Percentiles rank a stretch among this genome's conserved stretches.
Evolutionary conservation across 2,329 filamentous ascomycete species (phyloP).

Genomic region (Cercospora sesami): DNA sequence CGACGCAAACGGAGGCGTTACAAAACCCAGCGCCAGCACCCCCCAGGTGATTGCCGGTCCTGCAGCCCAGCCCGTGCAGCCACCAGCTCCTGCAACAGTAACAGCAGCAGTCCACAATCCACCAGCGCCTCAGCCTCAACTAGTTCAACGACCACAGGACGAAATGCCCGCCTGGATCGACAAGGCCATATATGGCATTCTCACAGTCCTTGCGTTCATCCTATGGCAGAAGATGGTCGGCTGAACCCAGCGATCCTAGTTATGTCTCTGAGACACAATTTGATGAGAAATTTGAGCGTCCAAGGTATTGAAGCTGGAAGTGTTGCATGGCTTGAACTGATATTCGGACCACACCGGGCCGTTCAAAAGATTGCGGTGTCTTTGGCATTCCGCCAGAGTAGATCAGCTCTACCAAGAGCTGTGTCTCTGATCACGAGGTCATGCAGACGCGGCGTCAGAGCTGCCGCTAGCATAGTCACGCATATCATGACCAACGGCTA

Average conservation of each 20-base stretch:
- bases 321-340: background rate
- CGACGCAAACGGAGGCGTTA: conserved; percentile 12
- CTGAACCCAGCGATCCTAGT: background rate
- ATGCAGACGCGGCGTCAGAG: background rate
- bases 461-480: background rate
- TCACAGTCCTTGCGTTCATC: conserved; percentile 69
- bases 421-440: background rate
- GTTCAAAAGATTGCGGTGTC: background rate
- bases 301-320: background rate
- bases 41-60: conserved; percentile 20
- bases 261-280: background rate
- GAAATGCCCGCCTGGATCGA: conserved; percentile 75
- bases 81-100: conserved; percentile 7
- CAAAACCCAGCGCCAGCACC: background rate
- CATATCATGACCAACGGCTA: background rate
- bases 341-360: background rate
- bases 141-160: conserved; percentile 37
- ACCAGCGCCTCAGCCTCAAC: conserved; percentile 18
- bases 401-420: background rate
- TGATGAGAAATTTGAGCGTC: background rate
- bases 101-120: conserved; percentile 20
- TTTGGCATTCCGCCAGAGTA: background rate
- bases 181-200: conserved; percentile 71
- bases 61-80: conserved; percentile 4
- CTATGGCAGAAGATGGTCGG: conserved; percentile 45